Conservation (phyloP, 768 basidiomycete species). For the Russula dissimulans region DNA sequence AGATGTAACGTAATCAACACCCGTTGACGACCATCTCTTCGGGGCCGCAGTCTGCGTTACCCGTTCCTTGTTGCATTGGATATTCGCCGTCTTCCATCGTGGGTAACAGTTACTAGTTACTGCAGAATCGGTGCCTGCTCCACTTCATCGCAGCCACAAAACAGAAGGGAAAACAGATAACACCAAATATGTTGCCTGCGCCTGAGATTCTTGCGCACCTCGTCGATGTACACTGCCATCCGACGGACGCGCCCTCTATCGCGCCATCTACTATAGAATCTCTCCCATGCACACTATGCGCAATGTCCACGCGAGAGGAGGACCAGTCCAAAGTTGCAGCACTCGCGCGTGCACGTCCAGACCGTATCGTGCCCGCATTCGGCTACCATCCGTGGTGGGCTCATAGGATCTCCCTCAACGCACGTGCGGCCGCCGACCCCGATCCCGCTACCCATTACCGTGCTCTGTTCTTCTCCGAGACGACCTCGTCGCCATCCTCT, state of each 20-base stretch:
- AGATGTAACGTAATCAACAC: not conserved
- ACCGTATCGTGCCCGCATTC: conserved; percentile 78
- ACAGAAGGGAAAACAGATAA: not conserved
- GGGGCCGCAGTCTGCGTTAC: not conserved
- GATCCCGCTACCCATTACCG: conserved; percentile 57
- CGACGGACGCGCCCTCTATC: conserved; percentile 60
- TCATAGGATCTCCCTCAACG: conserved; percentile 54
- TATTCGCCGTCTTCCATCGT: not conserved
- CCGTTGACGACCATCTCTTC: not conserved
- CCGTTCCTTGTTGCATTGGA: not conserved
- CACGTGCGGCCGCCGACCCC: conserved; percentile 29
- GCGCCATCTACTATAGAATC: conserved; percentile 36
- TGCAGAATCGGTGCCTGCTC: not conserved
- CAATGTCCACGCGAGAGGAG: conserved; percentile 61
- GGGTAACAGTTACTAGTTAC: not conserved
- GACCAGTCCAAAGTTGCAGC: conserved; percentile 69
- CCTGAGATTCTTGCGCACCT: conserved; percentile 52
- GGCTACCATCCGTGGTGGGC: conserved; percentile 96
- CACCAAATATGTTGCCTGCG: conserved; percentile 20
- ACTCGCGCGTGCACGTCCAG: conserved; percentile 51
- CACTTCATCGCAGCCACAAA: not conserved
- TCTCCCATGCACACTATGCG: conserved; percentile 61
- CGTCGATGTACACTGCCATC: conserved; percentile 88
- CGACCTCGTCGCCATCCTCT: conserved; percentile 14
- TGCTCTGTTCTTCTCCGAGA: conserved; percentile 46